These are phyloP conservation scores for Penicillium sp. DNA, from an alignment of 2,329 filamentous ascomycete genomes.

Conservation along the genomic window DNA sequence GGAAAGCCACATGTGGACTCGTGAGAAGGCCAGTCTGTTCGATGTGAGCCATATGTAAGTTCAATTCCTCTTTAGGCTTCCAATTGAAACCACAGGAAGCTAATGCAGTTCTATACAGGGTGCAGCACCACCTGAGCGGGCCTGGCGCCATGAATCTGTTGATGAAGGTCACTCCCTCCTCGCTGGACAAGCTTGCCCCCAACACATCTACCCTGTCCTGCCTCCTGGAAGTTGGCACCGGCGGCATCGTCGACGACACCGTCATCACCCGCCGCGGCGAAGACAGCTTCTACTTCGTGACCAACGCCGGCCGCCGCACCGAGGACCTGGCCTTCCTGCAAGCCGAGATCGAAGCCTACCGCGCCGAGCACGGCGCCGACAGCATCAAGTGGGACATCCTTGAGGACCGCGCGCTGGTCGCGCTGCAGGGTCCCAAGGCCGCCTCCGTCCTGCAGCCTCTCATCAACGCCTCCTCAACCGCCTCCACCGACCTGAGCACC, in stretches of 20 bases:
- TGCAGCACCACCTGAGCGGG: constrained; percentile 80
- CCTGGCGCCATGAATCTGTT: constrained; percentile 78
- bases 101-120: constrained; percentile 42
- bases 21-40: constrained; percentile 83
- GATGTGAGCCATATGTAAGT: constrained; percentile 93
- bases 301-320: constrained; percentile 86
- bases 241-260: constrained; percentile 92
- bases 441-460: constrained; percentile 65
- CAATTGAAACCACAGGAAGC: constrained; percentile 3
- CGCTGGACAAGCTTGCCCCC: constrained; percentile 60
- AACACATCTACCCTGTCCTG: constrained; percentile 81
- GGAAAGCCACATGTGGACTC: constrained; percentile 87
- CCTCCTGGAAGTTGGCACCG: constrained; percentile 73
- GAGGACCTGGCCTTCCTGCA: constrained; percentile 81
- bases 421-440: constrained; percentile 82
- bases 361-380: constrained; percentile 51
- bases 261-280: constrained; percentile 78
- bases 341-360: constrained; percentile 64
- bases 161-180: constrained; percentile 77
- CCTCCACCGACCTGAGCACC: constrained; percentile 57
- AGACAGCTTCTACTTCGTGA: constrained; percentile 85
- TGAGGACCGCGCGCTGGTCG: constrained; percentile 73
- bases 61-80: not conserved
- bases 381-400: constrained; percentile 68
- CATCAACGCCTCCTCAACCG: constrained; percentile 51